Evolutionary conservation across 2,329 filamentous ascomycete species (phyloP).

Genomic region (Fusarium sacchari): DNA sequence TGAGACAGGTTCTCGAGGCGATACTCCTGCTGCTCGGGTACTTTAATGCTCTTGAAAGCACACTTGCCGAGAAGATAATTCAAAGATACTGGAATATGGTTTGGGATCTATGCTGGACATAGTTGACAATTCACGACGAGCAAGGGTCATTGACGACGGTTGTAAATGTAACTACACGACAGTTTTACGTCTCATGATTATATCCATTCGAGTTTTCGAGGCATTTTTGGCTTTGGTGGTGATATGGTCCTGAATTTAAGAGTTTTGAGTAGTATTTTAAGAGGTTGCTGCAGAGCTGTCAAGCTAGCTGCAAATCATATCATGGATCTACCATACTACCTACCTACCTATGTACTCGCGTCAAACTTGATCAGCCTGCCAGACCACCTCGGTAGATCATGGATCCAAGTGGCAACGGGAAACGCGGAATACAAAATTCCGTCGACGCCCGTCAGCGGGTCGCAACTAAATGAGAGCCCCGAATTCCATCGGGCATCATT

Average conservation of each 20-base stretch:
- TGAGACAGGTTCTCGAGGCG: slow-evolving; percentile 23
- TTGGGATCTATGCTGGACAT: slow-evolving; percentile 40
- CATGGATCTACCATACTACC: neutral
- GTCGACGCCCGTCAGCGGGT: slow-evolving; percentile 10
- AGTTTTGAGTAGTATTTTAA: neutral
- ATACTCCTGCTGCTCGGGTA: slow-evolving; percentile 8
- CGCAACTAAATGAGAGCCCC: slow-evolving; percentile 4
- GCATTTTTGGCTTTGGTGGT: neutral
- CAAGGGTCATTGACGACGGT: slow-evolving; percentile 11
- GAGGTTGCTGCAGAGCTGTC: neutral
- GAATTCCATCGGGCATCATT: slow-evolving; percentile 20
- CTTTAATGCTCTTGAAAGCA: slow-evolving; percentile 3
- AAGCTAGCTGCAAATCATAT: slow-evolving; percentile 1
- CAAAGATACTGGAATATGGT: slow-evolving; percentile 33
- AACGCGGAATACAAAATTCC: neutral
- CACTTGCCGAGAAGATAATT: slow-evolving; percentile 34
- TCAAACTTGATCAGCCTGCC: neutral
- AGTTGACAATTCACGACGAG: slow-evolving; percentile 23
- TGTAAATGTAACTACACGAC: slow-evolving; percentile 28
- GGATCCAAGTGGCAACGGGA: slow-evolving; percentile 18
- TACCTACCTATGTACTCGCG: too few relatives aligned
- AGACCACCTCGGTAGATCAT: neutral
- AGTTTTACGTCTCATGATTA: slow-evolving; percentile 33
- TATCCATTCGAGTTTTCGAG: slow-evolving; percentile 7
- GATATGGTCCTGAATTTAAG: neutral